Conservation (phyloP, 768 basidiomycete genomes). For the Amanita subjunquillea region DNA sequence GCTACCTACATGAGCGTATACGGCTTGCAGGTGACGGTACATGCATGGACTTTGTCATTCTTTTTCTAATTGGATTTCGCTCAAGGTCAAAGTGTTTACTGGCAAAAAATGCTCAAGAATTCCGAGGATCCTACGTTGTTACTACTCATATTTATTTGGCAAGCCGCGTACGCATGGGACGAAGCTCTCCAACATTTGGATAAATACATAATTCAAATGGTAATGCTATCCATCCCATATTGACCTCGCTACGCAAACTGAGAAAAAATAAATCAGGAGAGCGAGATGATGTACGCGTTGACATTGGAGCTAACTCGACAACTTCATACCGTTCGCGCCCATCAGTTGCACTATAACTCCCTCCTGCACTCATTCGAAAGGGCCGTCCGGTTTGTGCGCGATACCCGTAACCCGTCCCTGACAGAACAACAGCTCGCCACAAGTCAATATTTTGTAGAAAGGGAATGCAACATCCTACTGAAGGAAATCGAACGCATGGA, state of each 20-base stretch:
- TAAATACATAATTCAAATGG: slow-evolving; percentile 36
- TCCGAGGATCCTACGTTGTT: slow-evolving; percentile 47
- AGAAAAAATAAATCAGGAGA: slow-evolving; percentile 26
- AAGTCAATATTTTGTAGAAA: slow-evolving; percentile 25
- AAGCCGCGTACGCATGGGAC: slow-evolving; percentile 54
- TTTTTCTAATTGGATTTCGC: background rate
- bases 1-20: slow-evolving; percentile 34
- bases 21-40: slow-evolving; percentile 28
- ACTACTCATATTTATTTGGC: slow-evolving; percentile 45
- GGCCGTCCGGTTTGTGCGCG: slow-evolving; percentile 36
- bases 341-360: slow-evolving; percentile 46
- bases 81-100: slow-evolving; percentile 33
- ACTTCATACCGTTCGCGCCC: slow-evolving; percentile 49
- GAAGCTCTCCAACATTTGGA: slow-evolving; percentile 46
- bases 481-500: slow-evolving; percentile 41
- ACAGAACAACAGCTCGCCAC: slow-evolving; percentile 16
- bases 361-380: slow-evolving; percentile 46
- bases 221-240: slow-evolving; percentile 14
- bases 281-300: slow-evolving; percentile 31
- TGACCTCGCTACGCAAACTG: too few relatives aligned
- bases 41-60: background rate
- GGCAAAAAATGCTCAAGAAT: slow-evolving; percentile 29
- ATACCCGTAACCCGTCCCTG: slow-evolving; percentile 45
- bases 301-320: slow-evolving; percentile 38
- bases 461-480: slow-evolving; percentile 36